Evolutionary conservation across 2,329 filamentous ascomycete genomes (phyloP).

Genomic region (Venturia nashicola): DNA sequence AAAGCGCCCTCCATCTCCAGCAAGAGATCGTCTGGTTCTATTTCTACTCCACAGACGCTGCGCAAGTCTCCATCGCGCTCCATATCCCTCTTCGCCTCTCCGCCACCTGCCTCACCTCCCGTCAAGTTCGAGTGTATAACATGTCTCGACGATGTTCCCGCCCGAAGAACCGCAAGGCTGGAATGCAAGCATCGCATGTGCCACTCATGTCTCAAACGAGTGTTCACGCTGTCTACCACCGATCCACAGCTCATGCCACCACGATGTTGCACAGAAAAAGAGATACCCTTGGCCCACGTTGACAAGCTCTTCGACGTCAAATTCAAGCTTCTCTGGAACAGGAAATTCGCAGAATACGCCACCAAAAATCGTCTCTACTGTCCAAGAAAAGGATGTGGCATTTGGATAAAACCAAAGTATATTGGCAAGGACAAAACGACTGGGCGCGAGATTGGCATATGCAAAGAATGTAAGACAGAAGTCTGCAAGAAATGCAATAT

Average conservation of each 20-base stretch:
- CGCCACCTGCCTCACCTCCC: slow-evolving; percentile 6
- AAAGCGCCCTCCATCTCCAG: neutral
- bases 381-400: slow-evolving; percentile 57
- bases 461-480: slow-evolving; percentile 57
- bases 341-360: slow-evolving; percentile 65
- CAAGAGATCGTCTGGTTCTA: neutral
- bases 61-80: neutral
- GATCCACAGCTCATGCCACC: slow-evolving; percentile 79
- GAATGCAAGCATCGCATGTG: slow-evolving; percentile 72
- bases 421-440: slow-evolving; percentile 42
- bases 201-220: slow-evolving; percentile 57
- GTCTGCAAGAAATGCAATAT: slow-evolving; percentile 64
- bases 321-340: slow-evolving; percentile 73
- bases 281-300: slow-evolving; percentile 65
- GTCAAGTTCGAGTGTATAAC: slow-evolving; percentile 57
- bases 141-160: slow-evolving; percentile 57
- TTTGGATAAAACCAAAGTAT: slow-evolving; percentile 65
- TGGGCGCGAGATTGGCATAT: slow-evolving; percentile 54
- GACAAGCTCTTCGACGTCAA: slow-evolving; percentile 58
- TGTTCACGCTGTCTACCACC: slow-evolving; percentile 62
- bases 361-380: slow-evolving; percentile 69
- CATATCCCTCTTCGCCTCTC: neutral
- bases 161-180: slow-evolving; percentile 54
- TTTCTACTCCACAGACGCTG: neutral
- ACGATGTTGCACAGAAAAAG: slow-evolving; percentile 60